A percentile compares a stretch with the other conserved stretches of the same genome.
Conservation (phyloP, 1,139 yeast genomes). For the Blastobotrys raffinosifermentans region DNA sequence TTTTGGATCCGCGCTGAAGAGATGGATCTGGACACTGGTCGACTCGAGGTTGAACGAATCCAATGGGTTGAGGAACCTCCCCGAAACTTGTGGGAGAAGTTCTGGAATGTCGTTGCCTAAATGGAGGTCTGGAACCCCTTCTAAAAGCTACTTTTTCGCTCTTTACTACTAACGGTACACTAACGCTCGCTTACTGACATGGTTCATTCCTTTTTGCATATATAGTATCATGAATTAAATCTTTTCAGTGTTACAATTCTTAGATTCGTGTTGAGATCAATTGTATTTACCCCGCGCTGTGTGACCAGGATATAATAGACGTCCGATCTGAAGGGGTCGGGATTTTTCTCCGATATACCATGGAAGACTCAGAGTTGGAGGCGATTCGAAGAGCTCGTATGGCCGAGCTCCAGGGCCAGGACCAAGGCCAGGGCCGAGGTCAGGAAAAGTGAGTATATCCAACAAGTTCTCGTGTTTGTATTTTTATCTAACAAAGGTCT, state of each 20-base stretch:
- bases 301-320: too few species aligned
- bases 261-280: too few species aligned
- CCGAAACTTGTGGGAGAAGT: constrained; percentile 12
- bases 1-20: constrained; percentile 52
- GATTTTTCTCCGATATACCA: too few species aligned
- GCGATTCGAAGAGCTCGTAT: constrained; percentile 87
- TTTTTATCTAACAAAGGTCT: neutral
- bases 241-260: too few species aligned
- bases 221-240: too few species aligned
- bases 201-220: too few species aligned
- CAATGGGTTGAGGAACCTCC: constrained; percentile 11
- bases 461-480: neutral
- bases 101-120: constrained; percentile 7
- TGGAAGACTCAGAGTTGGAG: constrained; percentile 69
- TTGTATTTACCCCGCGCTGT: too few species aligned
- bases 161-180: too few species aligned
- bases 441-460: constrained; percentile 3
- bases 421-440: constrained; percentile 6
- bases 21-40: constrained; percentile 65
- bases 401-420: constrained; percentile 56
- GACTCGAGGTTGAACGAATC: constrained; percentile 44
- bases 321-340: too few species aligned
- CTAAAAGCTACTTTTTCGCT: neutral
- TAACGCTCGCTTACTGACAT: too few species aligned
- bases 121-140: neutral